Evolutionary conservation across 139 green algal species (phyloP), one percentile per base, ranked within the genome.

Genomic region (Chlorella vulgaris): DNA sequence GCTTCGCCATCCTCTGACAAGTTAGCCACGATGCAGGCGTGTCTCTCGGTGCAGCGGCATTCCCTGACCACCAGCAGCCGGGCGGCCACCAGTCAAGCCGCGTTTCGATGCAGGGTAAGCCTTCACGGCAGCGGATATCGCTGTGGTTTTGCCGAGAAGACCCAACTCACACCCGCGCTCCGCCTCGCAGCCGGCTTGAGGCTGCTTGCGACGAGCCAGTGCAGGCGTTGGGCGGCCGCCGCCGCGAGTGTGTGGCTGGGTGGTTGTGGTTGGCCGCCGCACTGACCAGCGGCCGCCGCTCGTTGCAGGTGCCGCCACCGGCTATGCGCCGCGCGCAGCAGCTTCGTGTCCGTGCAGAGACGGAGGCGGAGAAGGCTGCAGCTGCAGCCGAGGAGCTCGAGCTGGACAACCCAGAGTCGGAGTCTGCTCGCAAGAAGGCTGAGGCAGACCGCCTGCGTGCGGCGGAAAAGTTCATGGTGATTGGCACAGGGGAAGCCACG

Each of bases 391-490:
- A 5, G n/a, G 77, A n/a, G 36, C 36, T 35, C 18, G 36, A 61
- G 42, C 33, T 73, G 67, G 65, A 91, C 42, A 85, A 92, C 61
- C 69, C 79, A 0, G 88, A 94, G 2, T 89, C 85, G 7, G 90
- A 94, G 66, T 31, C 82, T 24, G 85, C 88, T 6, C 74, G 78
- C 21, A 94, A 96, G 70, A 87, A 89, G 65, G 80, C 82, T 7
- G 88, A 94, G 82, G 88, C 91, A 13, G 93, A 97, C 19, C 76
- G 89, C 28, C 84, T 98, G 62, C 84, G 94, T 10, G 91, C 92
- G 4, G 90, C 91, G 29, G 95, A 98, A 79, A 97, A 96, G 81
- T 98, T 98, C 71, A 96, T 98, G 94, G 86, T 93, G 6, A 83
- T 97, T 21, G 92, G 93, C 28, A 91, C 82, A 0, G 94, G 94